Percentiles rank a stretch among this genome's conserved stretches.
These are phyloP conservation scores for Ganoderma boninense DNA, from an alignment of 1,284 basidiomycete species.

Conservation along the genomic window DNA sequence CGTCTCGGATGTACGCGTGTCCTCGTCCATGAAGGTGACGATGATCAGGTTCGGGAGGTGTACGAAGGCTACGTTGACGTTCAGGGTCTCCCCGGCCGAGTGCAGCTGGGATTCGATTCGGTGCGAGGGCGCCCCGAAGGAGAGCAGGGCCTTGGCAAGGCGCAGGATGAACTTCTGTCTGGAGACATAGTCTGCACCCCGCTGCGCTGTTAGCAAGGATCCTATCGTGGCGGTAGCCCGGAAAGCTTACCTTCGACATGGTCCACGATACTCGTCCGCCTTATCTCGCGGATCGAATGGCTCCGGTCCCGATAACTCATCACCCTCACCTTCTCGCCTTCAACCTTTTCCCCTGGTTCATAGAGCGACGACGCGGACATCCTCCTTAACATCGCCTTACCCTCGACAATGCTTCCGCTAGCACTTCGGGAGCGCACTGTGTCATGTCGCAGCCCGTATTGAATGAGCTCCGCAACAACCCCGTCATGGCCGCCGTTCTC, in stretches of 20 bases:
- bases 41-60: conserved; percentile 85
- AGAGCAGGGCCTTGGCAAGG: conserved; percentile 82
- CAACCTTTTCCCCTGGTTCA: conserved; percentile 10
- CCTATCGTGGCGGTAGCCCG: not conserved
- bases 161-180: conserved; percentile 83
- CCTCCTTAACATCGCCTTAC: conserved; percentile 8
- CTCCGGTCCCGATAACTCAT: conserved; percentile 32
- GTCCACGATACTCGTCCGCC: conserved; percentile 38
- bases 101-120: conserved; percentile 84
- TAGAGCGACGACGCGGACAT: conserved; percentile 23
- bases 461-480: conserved; percentile 29
- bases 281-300: conserved; percentile 30
- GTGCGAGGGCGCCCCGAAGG: conserved; percentile 88
- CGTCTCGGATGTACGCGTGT: conserved; percentile 68
- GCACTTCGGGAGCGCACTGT: not conserved
- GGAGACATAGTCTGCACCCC: conserved; percentile 61
- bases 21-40: conserved; percentile 75
- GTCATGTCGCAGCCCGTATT: conserved; percentile 22
- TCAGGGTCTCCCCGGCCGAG: conserved; percentile 59
- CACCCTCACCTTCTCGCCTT: conserved; percentile 9
- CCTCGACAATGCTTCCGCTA: conserved; percentile 7
- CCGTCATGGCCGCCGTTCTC: conserved; percentile 11
- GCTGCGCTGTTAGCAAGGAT: not conserved
- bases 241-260: conserved; percentile 46
- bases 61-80: conserved; percentile 76